Evolutionary conservation across 768 basidiomycete species (phyloP).

Genomic region (Amanita rubescens): DNA sequence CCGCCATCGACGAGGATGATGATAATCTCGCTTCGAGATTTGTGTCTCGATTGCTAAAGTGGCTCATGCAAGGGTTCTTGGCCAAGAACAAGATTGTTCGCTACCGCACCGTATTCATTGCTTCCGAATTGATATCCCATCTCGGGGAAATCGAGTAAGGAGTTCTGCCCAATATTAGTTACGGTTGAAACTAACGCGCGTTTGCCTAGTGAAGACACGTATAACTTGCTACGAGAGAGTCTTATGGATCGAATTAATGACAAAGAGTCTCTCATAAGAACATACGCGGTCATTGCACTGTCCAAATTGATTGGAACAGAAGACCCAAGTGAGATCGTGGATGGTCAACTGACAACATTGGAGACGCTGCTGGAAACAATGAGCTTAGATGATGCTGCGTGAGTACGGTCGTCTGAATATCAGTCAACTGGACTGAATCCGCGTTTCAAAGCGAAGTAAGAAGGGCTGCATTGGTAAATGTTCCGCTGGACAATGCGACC

Average conservation of each 20-base stretch:
- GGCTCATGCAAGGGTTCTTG: slow-evolving; percentile 72
- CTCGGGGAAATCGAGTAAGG: slow-evolving; percentile 87
- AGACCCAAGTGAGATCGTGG: slow-evolving; percentile 46
- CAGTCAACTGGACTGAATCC: background rate
- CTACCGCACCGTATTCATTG: slow-evolving; percentile 70
- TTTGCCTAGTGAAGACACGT: slow-evolving; percentile 69
- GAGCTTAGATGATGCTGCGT: slow-evolving; percentile 66
- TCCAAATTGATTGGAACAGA: slow-evolving; percentile 72
- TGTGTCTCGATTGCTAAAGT: slow-evolving; percentile 56
- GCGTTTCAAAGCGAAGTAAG: slow-evolving; percentile 68
- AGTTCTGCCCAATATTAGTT: background rate
- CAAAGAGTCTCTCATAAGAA: slow-evolving; percentile 79
- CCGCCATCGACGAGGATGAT: slow-evolving; percentile 34
- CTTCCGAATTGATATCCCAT: slow-evolving; percentile 81
- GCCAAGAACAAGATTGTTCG: slow-evolving; percentile 91
- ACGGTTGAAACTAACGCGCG: slow-evolving; percentile 1
- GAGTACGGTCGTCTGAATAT: slow-evolving; percentile 14
- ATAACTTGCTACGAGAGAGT: slow-evolving; percentile 52
- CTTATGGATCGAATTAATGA: slow-evolving; percentile 79
- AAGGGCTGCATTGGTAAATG: slow-evolving; percentile 73
- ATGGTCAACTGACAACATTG: slow-evolving; percentile 44
- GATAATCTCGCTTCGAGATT: slow-evolving; percentile 66
- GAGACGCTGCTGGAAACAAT: slow-evolving; percentile 66
- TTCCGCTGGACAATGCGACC: slow-evolving; percentile 56
- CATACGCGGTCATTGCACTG: slow-evolving; percentile 77